Evolutionary conservation across 257 asterid species (phyloP), one percentile per base, ranked within the genome.

Genomic region (Solanum corneliomulleri): DNA sequence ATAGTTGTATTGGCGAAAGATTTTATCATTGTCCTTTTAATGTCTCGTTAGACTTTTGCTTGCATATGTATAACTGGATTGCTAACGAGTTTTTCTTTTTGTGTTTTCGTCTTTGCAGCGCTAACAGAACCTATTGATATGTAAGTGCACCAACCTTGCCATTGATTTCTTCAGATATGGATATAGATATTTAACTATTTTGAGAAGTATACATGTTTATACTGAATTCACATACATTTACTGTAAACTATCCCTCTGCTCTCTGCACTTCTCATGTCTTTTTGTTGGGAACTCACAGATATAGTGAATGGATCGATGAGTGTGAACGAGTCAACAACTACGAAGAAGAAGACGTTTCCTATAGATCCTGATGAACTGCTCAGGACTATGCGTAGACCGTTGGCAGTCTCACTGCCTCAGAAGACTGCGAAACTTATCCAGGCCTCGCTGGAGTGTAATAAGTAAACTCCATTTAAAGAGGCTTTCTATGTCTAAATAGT

Each of bases 271-370:
- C 60, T 76, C 60, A 12, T 14, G 8, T 76, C 9, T 23, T 37
- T n/a, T 76, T n/a, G 21, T 23, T 76, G 83, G 23, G 21, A 42
- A 76, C 83, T 12, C 42, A 10, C 94, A 94, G 98, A 88, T 96
- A 96, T 60, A 91, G 98, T 77, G 99, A 96, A 87, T 96, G 99
- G 99, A 96, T 96, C 15, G 99, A 96, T 20, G 99, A 96, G 90
- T 96, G 99, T 56, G 99, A 96, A 83, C 96, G 96, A 3, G 98
- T 93, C 89, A 96, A 95, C 89, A 92, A 88, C 88, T 87, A 35
- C 6, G 98, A 91, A 81, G 99, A 92, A 2, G 99, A 95, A 15
- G 99, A 90, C 18, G 95, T 87, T 9, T 89, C 85, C 11, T 80
- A 80, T 31, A 49, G 85, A 81, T 49, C 85, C 70, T 31, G n/a